Percentiles rank a stretch among this genome's conserved stretches.
Evolutionary conservation across 2,329 filamentous ascomycete species (phyloP).

Genomic region (Phialophora verrucosa): DNA sequence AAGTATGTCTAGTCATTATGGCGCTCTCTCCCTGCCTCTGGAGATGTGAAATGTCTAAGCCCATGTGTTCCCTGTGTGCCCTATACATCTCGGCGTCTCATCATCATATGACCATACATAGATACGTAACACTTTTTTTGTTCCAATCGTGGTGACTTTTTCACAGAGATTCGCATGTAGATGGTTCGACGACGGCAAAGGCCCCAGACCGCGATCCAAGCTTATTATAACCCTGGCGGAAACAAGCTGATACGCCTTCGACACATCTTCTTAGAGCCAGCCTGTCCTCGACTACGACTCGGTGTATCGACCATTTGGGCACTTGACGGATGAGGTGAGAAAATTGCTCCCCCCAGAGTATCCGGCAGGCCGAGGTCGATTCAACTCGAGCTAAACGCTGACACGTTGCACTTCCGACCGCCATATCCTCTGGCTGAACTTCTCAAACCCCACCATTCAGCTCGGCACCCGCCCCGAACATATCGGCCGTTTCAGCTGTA

Average conservation of each 20-base stretch:
- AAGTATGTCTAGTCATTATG: not conserved
- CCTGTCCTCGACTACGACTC: not conserved
- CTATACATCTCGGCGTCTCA: not conserved
- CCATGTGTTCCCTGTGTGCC: not conserved
- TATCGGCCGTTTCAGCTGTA: constrained; percentile 2
- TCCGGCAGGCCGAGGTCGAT: not conserved
- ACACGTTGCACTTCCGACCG: not conserved
- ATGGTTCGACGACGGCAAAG: not conserved
- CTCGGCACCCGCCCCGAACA: constrained; percentile 2
- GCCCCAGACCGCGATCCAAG: too few relatives aligned
- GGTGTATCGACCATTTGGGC: not conserved
- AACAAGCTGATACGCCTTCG: not conserved
- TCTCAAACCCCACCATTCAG: not conserved
- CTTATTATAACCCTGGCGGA: not conserved
- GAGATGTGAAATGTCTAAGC: not conserved
- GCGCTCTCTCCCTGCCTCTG: not conserved
- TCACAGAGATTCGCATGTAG: not conserved
- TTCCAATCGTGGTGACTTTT: not conserved
- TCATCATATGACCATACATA: not conserved
- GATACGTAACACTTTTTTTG: not conserved
- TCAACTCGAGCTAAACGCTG: too few relatives aligned
- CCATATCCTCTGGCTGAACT: not conserved
- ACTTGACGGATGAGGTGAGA: not conserved
- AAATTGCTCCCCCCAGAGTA: not conserved
- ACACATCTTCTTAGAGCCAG: not conserved